A percentile compares a stretch with the other conserved stretches of the same genome.
Evolutionary conservation across 192 early-diverging fungal species (phyloP).

Genomic region (Mortierella antarctica): DNA sequence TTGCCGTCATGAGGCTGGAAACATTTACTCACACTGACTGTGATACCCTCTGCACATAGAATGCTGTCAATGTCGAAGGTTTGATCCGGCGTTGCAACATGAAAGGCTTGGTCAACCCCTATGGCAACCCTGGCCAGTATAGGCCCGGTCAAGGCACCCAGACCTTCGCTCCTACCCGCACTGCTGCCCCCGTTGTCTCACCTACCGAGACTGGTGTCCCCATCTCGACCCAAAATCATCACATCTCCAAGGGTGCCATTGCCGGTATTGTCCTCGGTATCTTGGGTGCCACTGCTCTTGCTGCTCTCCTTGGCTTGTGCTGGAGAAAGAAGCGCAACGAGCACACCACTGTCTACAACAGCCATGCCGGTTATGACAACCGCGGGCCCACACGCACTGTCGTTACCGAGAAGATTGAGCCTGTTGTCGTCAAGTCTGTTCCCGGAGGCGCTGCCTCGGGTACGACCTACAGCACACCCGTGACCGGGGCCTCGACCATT

Average conservation of each 20-base stretch:
- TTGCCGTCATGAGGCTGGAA: no score
- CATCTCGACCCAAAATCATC: not conserved
- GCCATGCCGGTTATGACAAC: not conserved
- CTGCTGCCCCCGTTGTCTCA: conserved; percentile 3
- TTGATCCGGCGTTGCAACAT: conserved; percentile 27
- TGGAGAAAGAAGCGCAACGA: conserved; percentile 44
- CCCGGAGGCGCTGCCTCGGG: not conserved
- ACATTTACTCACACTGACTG: no score
- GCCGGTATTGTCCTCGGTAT: conserved; percentile 42
- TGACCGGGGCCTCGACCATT: not conserved
- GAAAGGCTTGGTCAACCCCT: conserved; percentile 19
- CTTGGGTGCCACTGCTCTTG: conserved; percentile 6
- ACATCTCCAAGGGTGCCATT: conserved; percentile 34
- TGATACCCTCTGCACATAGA: not conserved
- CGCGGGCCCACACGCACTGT: conserved; percentile 37
- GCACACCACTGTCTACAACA: conserved; percentile 16
- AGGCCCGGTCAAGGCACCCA: conserved; percentile 23
- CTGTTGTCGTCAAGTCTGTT: conserved; percentile 41
- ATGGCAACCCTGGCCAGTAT: conserved; percentile 26
- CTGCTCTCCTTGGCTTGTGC: conserved; percentile 31
- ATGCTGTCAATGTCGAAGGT: conserved; percentile 27
- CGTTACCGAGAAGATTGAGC: conserved; percentile 51
- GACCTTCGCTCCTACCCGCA: conserved; percentile 1
- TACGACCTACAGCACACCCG: not conserved
- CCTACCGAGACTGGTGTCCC: conserved; percentile 2